A percentile compares a stretch with the other conserved stretches of the same genome.
Conservation (phyloP, 208 protist genomes). For the Leishmania amazonensis region DNA sequence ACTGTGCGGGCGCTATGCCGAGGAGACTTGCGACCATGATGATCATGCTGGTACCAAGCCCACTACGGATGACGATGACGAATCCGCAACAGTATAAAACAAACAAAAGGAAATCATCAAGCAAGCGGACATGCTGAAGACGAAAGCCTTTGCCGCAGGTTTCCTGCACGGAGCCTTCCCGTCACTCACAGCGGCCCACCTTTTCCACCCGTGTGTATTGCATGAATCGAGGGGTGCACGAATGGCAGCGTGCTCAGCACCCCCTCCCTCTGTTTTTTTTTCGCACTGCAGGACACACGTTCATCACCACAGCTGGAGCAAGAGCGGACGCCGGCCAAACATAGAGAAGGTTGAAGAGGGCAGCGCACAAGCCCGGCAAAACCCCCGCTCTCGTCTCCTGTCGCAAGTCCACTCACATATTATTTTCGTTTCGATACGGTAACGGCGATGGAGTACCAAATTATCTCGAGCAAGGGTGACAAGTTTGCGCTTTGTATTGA, state of each 20-base stretch:
- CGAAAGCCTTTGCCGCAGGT: neutral
- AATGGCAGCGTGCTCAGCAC: neutral
- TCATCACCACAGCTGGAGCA: neutral
- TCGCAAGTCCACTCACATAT: neutral
- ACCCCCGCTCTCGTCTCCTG: neutral
- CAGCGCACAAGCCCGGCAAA: neutral
- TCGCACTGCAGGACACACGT: neutral
- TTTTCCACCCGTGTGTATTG: neutral
- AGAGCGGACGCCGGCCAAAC: neutral
- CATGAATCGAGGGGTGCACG: neutral
- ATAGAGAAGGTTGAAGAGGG: neutral
- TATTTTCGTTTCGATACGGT: neutral
- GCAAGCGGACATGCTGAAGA: neutral
- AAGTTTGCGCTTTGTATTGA: slow-evolving; percentile 69
- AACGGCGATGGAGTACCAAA: slow-evolving; percentile 57
- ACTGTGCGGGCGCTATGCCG: neutral
- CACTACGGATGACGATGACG: neutral
- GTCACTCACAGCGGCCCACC: neutral
- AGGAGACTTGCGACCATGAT: neutral
- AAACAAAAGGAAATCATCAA: too few species aligned
- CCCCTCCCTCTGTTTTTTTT: neutral
- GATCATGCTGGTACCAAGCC: neutral
- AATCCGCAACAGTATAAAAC: neutral
- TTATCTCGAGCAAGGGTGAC: slow-evolving; percentile 70
- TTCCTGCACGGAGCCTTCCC: neutral